These are phyloP conservation scores for Blastomyces silverae DNA, from an alignment of 2,329 filamentous ascomycete species.

Conservation along the genomic window DNA sequence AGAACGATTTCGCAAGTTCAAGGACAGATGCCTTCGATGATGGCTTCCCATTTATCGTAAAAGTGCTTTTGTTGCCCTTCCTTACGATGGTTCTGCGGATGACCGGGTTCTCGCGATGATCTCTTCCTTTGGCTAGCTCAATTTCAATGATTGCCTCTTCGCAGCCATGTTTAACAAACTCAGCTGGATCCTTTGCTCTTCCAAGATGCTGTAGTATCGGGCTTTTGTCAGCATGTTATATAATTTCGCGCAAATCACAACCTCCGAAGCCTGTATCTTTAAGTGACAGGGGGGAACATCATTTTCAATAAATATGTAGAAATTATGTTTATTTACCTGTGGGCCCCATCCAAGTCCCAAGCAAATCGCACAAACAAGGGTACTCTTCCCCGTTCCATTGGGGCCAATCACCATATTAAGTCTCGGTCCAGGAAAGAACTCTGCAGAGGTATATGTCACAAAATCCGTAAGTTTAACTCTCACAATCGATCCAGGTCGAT, in stretches of 20 bases:
- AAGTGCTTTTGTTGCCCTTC: conserved; percentile 76
- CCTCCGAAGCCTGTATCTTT: not conserved
- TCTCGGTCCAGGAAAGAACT: conserved; percentile 84
- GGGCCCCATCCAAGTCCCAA: conserved; percentile 80
- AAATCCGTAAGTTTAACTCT: conserved; percentile 82
- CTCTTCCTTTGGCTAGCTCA: conserved; percentile 65
- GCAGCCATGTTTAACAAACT: conserved; percentile 89
- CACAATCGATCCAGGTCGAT: conserved; percentile 76
- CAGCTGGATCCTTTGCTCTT: conserved; percentile 72
- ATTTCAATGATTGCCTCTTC: conserved; percentile 78
- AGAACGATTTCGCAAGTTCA: conserved; percentile 60
- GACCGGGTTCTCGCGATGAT: conserved; percentile 56
- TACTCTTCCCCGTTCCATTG: conserved; percentile 98
- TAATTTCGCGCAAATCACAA: not conserved
- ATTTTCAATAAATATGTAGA: not conserved
- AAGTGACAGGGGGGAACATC: not conserved
- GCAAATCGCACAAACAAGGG: conserved; percentile 92
- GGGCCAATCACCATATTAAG: conserved; percentile 98
- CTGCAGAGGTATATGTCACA: conserved; percentile 87
- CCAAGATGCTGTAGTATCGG: conserved; percentile 58
- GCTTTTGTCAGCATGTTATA: conserved; percentile 1
- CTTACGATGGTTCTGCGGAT: conserved; percentile 70
- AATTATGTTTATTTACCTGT: conserved; percentile 38
- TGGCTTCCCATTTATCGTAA: conserved; percentile 63
- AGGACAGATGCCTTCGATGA: conserved; percentile 58